Conservation (phyloP, 2,329 filamentous ascomycete genomes). For the Diplodia scrobiculata region DNA sequence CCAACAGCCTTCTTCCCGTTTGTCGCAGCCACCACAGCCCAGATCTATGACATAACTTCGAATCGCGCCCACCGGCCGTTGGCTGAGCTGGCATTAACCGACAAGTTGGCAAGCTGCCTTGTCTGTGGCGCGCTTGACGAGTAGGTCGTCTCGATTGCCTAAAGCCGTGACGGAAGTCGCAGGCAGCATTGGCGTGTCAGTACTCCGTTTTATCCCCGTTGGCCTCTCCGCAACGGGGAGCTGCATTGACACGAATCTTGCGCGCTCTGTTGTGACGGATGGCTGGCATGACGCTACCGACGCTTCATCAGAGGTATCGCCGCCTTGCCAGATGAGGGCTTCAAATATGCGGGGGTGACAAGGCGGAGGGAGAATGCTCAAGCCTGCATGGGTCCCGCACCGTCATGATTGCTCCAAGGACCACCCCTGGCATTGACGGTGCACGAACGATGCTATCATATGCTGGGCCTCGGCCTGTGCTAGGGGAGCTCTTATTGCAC, state of each 20-base stretch:
- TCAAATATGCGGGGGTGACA: conserved; percentile 20
- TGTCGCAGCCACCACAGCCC: background rate
- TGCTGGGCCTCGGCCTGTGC: conserved; percentile 3
- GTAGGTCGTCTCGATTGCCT: background rate
- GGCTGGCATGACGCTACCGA: background rate
- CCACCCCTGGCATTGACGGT: background rate
- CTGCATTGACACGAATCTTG: background rate
- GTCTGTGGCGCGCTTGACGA: background rate
- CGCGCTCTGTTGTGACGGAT: background rate
- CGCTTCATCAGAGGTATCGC: background rate
- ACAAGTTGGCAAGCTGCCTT: background rate
- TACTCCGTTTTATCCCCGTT: background rate
- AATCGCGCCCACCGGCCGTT: background rate
- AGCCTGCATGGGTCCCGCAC: conserved; percentile 15
- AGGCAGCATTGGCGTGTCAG: background rate
- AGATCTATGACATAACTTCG: conserved; percentile 5
- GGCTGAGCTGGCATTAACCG: conserved; percentile 1
- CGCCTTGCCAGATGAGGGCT: background rate
- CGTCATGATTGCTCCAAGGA: conserved; percentile 20
- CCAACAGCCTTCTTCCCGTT: background rate
- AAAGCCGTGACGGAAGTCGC: background rate
- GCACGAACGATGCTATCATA: background rate
- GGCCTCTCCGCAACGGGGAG: background rate
- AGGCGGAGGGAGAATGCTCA: conserved; percentile 11
- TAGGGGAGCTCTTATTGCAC: background rate